Evolutionary conservation across 1,139 yeast species (phyloP).

Genomic region (Diutina pseudorugosa): DNA sequence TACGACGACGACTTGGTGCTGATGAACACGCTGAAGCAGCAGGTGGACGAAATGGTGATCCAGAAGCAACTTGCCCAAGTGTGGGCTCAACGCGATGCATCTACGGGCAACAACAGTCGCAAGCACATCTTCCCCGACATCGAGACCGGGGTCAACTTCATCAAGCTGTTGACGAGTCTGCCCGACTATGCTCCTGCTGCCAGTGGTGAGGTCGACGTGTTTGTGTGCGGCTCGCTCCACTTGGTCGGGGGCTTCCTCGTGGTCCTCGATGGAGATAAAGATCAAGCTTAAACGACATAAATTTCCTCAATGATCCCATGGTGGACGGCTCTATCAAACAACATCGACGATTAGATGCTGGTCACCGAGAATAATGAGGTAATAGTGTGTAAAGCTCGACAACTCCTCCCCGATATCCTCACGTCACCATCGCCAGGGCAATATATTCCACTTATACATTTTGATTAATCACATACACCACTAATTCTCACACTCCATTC

Average conservation of each 20-base stretch:
- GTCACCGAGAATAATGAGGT: too few relatives aligned
- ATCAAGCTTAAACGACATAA: neutral
- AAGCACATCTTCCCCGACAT: constrained; percentile 60
- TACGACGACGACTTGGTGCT: constrained; percentile 81
- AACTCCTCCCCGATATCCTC: too few relatives aligned
- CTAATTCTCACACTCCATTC: too few relatives aligned
- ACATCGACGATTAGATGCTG: too few relatives aligned
- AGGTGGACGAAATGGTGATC: constrained; percentile 64
- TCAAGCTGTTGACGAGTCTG: constrained; percentile 8
- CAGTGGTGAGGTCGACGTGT: constrained; percentile 44
- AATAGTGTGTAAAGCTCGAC: too few relatives aligned
- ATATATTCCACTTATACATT: too few relatives aligned
- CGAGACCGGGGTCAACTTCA: constrained; percentile 55
- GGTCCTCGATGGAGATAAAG: constrained; percentile 21
- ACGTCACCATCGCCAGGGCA: too few relatives aligned
- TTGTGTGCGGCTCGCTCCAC: constrained; percentile 90
- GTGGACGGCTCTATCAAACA: neutral
- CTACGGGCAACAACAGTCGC: constrained; percentile 14
- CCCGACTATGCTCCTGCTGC: constrained; percentile 1
- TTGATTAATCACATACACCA: too few relatives aligned
- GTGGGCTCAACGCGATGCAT: constrained; percentile 49
- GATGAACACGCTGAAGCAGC: constrained; percentile 63
- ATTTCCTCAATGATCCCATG: neutral
- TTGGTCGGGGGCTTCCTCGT: constrained; percentile 89
- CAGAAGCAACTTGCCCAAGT: constrained; percentile 62